Percentiles rank a stretch among this genome's conserved stretches.
phyloP scores from a whole-genome alignment of 75 land plant species.

The Selaginella tamariscina region DNA sequence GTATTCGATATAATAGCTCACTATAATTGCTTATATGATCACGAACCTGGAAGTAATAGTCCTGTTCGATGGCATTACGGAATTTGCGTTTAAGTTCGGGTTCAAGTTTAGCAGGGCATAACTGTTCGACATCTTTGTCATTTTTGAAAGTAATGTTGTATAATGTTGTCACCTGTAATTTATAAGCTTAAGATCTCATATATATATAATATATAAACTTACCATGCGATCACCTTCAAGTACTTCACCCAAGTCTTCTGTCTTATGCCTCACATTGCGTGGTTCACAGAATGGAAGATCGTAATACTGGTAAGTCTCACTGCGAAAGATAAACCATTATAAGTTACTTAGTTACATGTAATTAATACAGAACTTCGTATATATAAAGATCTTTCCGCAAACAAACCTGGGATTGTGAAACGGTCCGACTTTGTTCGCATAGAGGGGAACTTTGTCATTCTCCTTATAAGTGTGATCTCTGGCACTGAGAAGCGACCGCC shows the following conservation, averaged over 20 bases:
- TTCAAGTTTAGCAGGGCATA: slow-evolving; percentile 45
- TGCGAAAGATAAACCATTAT: slow-evolving; percentile 33
- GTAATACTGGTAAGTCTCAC: slow-evolving; percentile 86
- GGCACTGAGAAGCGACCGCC: not conserved
- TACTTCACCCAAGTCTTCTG: slow-evolving; percentile 74
- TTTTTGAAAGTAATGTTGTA: slow-evolving; percentile 51
- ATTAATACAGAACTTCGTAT: not conserved
- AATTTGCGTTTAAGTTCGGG: slow-evolving; percentile 40
- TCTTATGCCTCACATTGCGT: slow-evolving; percentile 39
- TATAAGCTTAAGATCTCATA: too few species aligned
- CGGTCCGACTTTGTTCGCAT: slow-evolving; percentile 62
- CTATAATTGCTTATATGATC: too few species aligned
- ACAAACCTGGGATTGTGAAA: slow-evolving; percentile 59
- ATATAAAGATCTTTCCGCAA: not conserved
- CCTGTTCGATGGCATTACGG: slow-evolving; percentile 49
- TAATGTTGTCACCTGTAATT: slow-evolving; percentile 43
- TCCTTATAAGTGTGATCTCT: slow-evolving; percentile 39
- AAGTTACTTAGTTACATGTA: too few species aligned
- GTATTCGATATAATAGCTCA: too few species aligned
- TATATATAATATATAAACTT: too few species aligned
- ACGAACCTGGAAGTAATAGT: slow-evolving; percentile 65
- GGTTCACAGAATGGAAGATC: slow-evolving; percentile 89
- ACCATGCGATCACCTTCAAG: slow-evolving; percentile 81
- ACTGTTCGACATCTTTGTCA: slow-evolving; percentile 27
- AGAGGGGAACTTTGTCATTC: slow-evolving; percentile 41